Base-by-base conservation (phyloP, 2,329 filamentous ascomycete species). In the Graphiopsis chlorocephala region DNA sequence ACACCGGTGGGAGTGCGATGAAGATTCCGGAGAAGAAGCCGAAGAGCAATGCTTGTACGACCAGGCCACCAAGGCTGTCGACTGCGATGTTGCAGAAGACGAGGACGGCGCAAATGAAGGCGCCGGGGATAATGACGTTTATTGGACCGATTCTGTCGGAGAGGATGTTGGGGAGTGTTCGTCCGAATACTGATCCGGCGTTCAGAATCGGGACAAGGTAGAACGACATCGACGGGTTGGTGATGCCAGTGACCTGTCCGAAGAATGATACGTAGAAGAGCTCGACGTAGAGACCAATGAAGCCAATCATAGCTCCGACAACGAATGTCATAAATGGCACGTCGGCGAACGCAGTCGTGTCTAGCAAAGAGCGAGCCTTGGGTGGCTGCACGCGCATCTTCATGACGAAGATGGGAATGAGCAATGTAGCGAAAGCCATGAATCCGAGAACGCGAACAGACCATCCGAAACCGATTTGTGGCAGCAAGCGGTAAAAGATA, bases 11-110 rank as follows among this genome's bases (percentile, higher is more conserved):
- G 33, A 83, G 69, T 0, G 78, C 73, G 53, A 81, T 76, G 69
- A 82, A 75, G 47, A 78, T 77, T 48, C 81, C 81, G 25, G 73
- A 76, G 68, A 80, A 79, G 70, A 81, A 80, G 20, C 80, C 80
- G 62, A 74, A 75, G 47, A 80, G 67, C 5, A 81, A 63, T 1
- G 76, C 70, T 29, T 75, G 64, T 4, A 74, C 72, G 15, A 82
- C 69, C 23, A 80, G 69, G 26, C 72, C 75, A 7, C 68, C 75
- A 11, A 72, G 68, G 14, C 68, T 74, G 6, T 72, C 63, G 4
- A 79, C 76, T 0, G 74, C 75, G 4, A 80, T 70, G 71, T 78
- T 72, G 67, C 75, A 77, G 58, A 80, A 72, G 8, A 77, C 68
- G 11, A 79, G 64, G 45, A 77, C 68, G 11, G 75, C 76, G 28